phyloP scores from a whole-genome alignment of 352 stramenopile genomes.

The Phytopythium litorale region DNA sequence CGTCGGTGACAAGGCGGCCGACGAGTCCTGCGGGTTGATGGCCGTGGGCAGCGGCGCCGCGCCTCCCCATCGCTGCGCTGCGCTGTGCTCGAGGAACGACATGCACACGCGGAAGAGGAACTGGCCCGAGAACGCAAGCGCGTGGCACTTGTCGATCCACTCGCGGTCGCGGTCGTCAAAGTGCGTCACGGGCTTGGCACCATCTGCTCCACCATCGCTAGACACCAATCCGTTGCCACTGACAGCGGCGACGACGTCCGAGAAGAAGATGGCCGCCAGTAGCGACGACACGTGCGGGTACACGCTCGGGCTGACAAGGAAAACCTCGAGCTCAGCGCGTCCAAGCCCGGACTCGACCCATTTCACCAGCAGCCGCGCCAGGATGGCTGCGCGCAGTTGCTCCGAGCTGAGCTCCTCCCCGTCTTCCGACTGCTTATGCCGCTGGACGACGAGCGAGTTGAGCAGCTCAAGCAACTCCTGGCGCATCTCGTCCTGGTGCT shows the following conservation, averaged over 20 bases:
- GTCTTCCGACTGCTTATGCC: constrained; percentile 14
- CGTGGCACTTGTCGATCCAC: constrained; percentile 74
- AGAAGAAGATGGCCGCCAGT: constrained; percentile 76
- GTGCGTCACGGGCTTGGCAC: background rate
- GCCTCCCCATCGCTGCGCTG: constrained; percentile 2
- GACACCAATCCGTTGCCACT: background rate
- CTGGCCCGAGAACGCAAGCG: constrained; percentile 68
- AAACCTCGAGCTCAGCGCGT: constrained; percentile 53
- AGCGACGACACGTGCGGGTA: constrained; percentile 58
- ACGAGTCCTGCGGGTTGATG: constrained; percentile 7
- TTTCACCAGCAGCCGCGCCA: constrained; percentile 76
- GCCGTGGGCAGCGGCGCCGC: background rate
- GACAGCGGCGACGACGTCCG: constrained; percentile 34
- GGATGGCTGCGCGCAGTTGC: constrained; percentile 55
- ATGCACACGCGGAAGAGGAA: constrained; percentile 79
- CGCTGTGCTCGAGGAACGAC: constrained; percentile 43
- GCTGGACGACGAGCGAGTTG: constrained; percentile 54
- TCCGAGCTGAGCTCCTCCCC: constrained; percentile 24
- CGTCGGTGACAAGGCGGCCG: constrained; percentile 11
- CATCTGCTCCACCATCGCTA: constrained; percentile 7
- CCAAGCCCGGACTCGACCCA: constrained; percentile 79
- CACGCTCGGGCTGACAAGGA: constrained; percentile 54
- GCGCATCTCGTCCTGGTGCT: constrained; percentile 53
- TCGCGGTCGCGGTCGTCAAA: constrained; percentile 79
- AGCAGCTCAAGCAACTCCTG: constrained; percentile 63